A percentile compares a stretch with the other conserved stretches of the same genome.
Conservation (phyloP, 768 basidiomycete species). For the Termitomyces titanicus region DNA sequence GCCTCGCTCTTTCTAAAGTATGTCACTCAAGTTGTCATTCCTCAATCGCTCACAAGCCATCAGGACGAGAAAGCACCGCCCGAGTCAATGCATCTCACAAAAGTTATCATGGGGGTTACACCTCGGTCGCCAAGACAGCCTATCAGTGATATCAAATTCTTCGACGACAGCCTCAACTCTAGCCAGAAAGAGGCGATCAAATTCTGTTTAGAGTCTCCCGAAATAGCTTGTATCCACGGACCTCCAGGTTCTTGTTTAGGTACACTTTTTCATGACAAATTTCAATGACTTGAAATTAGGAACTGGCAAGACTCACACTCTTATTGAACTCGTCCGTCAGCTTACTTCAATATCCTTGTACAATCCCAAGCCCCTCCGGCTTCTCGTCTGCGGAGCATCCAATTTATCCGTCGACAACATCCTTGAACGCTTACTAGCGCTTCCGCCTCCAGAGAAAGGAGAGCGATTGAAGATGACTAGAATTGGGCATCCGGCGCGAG, state of each 20-base stretch:
- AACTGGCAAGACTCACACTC: constrained; percentile 94
- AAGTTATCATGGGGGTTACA: constrained; percentile 69
- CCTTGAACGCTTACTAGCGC: constrained; percentile 73
- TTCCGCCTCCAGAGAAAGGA: constrained; percentile 49
- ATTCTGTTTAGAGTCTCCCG: constrained; percentile 76
- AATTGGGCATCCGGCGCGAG: constrained; percentile 94
- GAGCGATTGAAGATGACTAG: constrained; percentile 67
- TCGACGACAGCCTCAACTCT: constrained; percentile 72
- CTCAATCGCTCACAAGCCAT: background rate
- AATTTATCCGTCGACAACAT: constrained; percentile 97
- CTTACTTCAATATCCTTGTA: constrained; percentile 46
- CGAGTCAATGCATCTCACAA: constrained; percentile 48
- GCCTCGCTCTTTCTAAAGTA: constrained; percentile 22
- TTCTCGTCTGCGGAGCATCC: constrained; percentile 90
- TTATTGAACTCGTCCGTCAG: constrained; percentile 92
- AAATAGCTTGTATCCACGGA: constrained; percentile 93
- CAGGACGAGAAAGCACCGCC: constrained; percentile 39
- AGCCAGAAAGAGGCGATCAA: constrained; percentile 82
- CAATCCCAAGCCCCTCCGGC: constrained; percentile 50
- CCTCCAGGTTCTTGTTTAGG: constrained; percentile 70
- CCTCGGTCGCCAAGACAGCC: constrained; percentile 37
- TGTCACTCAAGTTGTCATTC: background rate
- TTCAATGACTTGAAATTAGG: constrained; percentile 34
- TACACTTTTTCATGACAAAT: background rate
- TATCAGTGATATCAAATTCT: constrained; percentile 51